Evolutionary conservation across 345 rosid genomes (phyloP).

Genomic region (Rhodomyrtus tomentosa): DNA sequence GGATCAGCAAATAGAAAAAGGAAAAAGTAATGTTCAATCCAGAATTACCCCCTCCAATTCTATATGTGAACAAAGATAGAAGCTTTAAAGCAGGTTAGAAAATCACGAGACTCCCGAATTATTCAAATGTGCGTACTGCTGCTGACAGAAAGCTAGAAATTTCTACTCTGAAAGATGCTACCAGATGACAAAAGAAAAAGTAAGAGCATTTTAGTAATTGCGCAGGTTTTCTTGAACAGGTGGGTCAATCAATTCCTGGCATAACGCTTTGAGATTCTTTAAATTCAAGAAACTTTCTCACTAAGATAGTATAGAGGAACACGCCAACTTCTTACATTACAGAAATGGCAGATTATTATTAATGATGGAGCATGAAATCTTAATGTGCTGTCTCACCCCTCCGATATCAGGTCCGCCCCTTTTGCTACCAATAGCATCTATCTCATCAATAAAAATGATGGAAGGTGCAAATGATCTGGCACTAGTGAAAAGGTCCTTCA

Average conservation of each 20-base stretch:
- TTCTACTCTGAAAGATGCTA: not conserved
- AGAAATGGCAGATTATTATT: not conserved
- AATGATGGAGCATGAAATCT: not conserved
- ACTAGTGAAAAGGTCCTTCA: conserved; percentile 88
- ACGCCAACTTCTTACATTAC: not conserved
- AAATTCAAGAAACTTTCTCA: not conserved
- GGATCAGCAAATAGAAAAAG: not conserved
- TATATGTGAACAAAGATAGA: not conserved
- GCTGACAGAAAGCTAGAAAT: not conserved
- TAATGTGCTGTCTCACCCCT: conserved; percentile 49
- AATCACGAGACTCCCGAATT: not conserved
- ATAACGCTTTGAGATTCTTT: not conserved
- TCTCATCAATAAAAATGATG: conserved; percentile 92
- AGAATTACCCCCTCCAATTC: not conserved
- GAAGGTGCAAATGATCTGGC: conserved; percentile 93
- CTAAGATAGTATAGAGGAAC: not conserved
- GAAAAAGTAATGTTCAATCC: not conserved
- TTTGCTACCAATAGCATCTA: conserved; percentile 97
- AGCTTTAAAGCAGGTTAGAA: not conserved
- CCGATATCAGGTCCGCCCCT: conserved; percentile 98
- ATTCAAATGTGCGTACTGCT: not conserved
- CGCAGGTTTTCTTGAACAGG: not conserved
- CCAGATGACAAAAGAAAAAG: not conserved
- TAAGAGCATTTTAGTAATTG: not conserved
- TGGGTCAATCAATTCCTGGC: not conserved